A percentile compares a stretch with the other conserved stretches of the same genome.
These are phyloP conservation scores for Marchantia paleacea DNA, from an alignment of 225 moss, liverwort and hornwort species.

Conservation along the genomic window DNA sequence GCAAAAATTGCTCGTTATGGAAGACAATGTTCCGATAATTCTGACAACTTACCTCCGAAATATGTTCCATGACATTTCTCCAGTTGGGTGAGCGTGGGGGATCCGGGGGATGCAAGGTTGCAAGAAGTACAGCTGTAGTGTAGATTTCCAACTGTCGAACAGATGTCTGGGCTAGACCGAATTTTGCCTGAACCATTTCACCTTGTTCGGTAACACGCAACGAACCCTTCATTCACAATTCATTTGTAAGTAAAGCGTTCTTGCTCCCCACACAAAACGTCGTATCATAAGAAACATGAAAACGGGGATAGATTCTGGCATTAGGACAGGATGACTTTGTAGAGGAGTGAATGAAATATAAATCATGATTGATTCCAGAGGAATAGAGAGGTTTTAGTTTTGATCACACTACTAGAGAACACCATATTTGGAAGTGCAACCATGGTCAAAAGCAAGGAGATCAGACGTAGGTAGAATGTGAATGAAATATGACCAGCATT, in stretches of 20 bases:
- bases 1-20: slow-evolving; percentile 64
- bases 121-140: slow-evolving; percentile 78
- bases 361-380: too few relatives aligned
- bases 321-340: too few relatives aligned
- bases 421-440: too few relatives aligned
- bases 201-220: slow-evolving; percentile 83
- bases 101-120: slow-evolving; percentile 82
- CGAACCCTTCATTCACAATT: slow-evolving; percentile 41
- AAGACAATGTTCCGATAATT: slow-evolving; percentile 73
- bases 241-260: not conserved
- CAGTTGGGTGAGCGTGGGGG: slow-evolving; percentile 70
- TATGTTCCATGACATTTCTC: slow-evolving; percentile 84
- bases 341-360: too few relatives aligned
- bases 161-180: slow-evolving; percentile 79
- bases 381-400: too few relatives aligned
- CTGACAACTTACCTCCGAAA: slow-evolving; percentile 68
- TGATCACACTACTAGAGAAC: too few relatives aligned
- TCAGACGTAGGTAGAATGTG: too few relatives aligned
- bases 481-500: too few relatives aligned
- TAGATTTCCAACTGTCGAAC: slow-evolving; percentile 85
- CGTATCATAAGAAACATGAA: too few relatives aligned
- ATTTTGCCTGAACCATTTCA: slow-evolving; percentile 93
- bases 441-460: too few relatives aligned
- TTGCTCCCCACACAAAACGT: not conserved
- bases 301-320: too few relatives aligned